phyloP scores from a whole-genome alignment of 768 basidiomycete genomes.

The Ramaria sp. region DNA sequence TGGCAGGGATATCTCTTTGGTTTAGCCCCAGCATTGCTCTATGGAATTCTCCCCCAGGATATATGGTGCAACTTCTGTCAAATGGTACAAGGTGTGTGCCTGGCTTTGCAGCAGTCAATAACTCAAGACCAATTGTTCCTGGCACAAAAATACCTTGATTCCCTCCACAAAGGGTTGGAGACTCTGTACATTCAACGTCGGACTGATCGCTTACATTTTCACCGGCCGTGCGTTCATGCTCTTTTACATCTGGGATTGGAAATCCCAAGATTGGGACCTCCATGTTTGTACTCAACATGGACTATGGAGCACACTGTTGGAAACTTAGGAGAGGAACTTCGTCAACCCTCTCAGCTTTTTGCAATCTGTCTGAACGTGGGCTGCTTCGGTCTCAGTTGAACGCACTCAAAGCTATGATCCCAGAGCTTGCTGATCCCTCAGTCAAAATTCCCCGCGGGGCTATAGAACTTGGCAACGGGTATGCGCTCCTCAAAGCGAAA shows the following conservation, averaged over 20 bases:
- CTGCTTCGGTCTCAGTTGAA: conserved; percentile 16
- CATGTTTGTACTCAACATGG: not conserved
- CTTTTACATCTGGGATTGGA: not conserved
- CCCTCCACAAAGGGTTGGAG: not conserved
- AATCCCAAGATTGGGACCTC: conserved; percentile 2
- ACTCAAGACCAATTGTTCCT: not conserved
- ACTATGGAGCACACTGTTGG: not conserved
- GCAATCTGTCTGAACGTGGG: conserved; percentile 19
- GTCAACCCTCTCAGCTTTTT: conserved; percentile 13
- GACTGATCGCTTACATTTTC: conserved; percentile 3
- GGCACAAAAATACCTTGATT: not conserved
- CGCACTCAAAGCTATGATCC: conserved; percentile 14
- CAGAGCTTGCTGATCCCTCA: conserved; percentile 7
- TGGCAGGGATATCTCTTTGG: conserved; percentile 16
- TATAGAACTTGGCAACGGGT: conserved; percentile 16
- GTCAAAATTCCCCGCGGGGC: not conserved
- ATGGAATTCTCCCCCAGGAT: conserved; percentile 16
- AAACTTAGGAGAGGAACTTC: not conserved
- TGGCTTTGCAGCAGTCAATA: not conserved
- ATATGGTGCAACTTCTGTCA: conserved; percentile 16
- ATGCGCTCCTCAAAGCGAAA: conserved; percentile 14
- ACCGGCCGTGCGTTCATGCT: not conserved
- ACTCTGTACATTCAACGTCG: conserved; percentile 1
- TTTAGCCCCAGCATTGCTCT: conserved; percentile 23
- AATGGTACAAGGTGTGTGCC: not conserved